Evolutionary conservation across 345 rosid species (phyloP).

Genomic region (Aethionema arabicum): DNA sequence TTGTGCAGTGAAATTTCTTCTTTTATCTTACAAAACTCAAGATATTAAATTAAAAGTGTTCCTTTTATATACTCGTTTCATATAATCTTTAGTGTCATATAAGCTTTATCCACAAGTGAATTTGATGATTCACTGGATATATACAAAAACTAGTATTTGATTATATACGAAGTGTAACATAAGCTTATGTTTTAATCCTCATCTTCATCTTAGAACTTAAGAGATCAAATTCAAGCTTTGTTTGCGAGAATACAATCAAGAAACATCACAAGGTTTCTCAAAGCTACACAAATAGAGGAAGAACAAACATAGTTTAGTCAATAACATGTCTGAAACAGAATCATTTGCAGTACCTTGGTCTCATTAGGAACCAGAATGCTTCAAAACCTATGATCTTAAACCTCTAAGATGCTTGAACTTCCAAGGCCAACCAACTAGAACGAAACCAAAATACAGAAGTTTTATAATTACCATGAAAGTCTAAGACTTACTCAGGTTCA

Average conservation of each 20-base stretch:
- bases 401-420: background rate
- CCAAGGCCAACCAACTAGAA: background rate
- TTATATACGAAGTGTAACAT: too few relatives aligned
- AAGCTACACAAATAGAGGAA: background rate
- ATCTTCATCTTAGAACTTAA: conserved; percentile 8
- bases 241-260: conserved; percentile 9
- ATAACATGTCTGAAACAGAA: conserved; percentile 14
- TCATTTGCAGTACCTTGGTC: conserved; percentile 4
- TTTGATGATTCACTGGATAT: too few relatives aligned
- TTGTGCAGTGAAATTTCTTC: background rate
- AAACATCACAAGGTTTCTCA: conserved; percentile 6
- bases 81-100: too few relatives aligned
- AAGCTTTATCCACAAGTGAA: too few relatives aligned
- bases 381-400: conserved; percentile 9
- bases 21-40: background rate
- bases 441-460: conserved; percentile 17
- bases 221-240: background rate
- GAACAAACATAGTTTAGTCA: background rate
- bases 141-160: too few relatives aligned
- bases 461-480: conserved; percentile 11
- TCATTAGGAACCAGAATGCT: conserved; percentile 10
- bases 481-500: conserved; percentile 17
- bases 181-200: too few relatives aligned
- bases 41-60: too few relatives aligned
- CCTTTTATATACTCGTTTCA: too few relatives aligned